Evolutionary conservation across 352 stramenopile genomes (phyloP).

Genomic region (Phytophthora fragariaefolia): DNA sequence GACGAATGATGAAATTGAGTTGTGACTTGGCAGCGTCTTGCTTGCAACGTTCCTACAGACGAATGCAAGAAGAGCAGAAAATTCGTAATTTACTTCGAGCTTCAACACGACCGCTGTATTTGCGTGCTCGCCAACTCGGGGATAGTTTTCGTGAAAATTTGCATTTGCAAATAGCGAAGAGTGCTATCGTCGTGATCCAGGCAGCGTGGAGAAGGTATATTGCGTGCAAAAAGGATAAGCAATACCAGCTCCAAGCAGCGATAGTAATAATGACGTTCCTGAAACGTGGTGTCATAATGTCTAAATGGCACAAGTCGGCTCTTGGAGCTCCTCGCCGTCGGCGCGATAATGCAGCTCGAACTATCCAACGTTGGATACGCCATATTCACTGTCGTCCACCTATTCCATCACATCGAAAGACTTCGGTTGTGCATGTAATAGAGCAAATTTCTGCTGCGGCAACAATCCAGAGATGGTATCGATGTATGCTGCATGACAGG

Average conservation of each 20-base stretch:
- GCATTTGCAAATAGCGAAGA: constrained; percentile 47
- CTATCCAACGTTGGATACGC: constrained; percentile 27
- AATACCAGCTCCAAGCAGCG: constrained; percentile 8
- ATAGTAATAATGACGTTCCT: constrained; percentile 16
- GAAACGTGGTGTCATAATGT: constrained; percentile 1
- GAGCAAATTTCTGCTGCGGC: constrained; percentile 30
- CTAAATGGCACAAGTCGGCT: constrained; percentile 15
- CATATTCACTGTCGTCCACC: neutral
- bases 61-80: constrained; percentile 36
- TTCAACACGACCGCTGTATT: constrained; percentile 56
- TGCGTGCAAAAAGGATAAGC: constrained; percentile 12
- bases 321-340: constrained; percentile 1
- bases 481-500: constrained; percentile 35
- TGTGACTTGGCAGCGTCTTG: constrained; percentile 50
- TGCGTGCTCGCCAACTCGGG: constrained; percentile 39
- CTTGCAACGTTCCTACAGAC: constrained; percentile 57
- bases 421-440: constrained; percentile 6
- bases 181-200: constrained; percentile 53
- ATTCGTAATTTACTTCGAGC: constrained; percentile 37
- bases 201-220: constrained; percentile 55
- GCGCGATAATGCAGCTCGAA: constrained; percentile 19
- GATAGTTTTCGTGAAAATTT: constrained; percentile 42
- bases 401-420: neutral
- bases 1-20: constrained; percentile 33
- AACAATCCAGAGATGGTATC: constrained; percentile 50